Conservation (phyloP, 2,329 filamentous ascomycete genomes). For the Colletotrichum sojae region DNA sequence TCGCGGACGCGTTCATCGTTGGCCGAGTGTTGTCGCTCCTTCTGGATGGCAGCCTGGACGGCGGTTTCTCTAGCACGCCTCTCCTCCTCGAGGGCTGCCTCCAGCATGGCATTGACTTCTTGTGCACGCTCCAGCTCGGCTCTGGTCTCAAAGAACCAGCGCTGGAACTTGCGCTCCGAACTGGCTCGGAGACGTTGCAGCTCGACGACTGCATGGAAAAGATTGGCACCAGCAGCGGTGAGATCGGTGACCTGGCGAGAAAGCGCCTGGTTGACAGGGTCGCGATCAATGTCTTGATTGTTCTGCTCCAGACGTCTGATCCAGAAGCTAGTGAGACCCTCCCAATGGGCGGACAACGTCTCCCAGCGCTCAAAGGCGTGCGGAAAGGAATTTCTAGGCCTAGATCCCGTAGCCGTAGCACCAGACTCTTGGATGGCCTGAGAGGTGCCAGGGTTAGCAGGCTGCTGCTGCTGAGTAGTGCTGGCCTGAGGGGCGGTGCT, state of each 20-base stretch:
- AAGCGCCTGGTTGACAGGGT: constrained; percentile 88
- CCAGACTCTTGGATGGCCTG: constrained; percentile 52
- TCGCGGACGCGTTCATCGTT: constrained; percentile 86
- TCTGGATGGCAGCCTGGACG: constrained; percentile 74
- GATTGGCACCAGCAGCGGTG: constrained; percentile 95
- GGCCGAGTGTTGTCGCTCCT: constrained; percentile 77
- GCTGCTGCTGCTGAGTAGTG: constrained; percentile 36
- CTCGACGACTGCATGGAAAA: constrained; percentile 98
- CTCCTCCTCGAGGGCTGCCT: constrained; percentile 81
- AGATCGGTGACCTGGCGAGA: constrained; percentile 95
- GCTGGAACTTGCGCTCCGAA: constrained; percentile 96
- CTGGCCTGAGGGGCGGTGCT: constrained; percentile 46
- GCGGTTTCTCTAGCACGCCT: constrained; percentile 78
- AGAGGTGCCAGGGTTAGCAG: constrained; percentile 27
- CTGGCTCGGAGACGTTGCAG: constrained; percentile 93
- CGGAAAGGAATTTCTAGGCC: constrained; percentile 82
- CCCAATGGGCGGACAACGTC: constrained; percentile 96
- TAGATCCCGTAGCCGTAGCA: constrained; percentile 48
- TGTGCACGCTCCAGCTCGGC: constrained; percentile 88
- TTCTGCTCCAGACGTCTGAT: constrained; percentile 93
- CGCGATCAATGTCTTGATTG: constrained; percentile 84
- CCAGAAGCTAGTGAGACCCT: constrained; percentile 97
- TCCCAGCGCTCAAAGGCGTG: constrained; percentile 99
- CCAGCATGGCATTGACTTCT: constrained; percentile 86
- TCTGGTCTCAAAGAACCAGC: constrained; percentile 98